Conservation (phyloP, 2,329 filamentous ascomycete species). For the Penicillium olsonii region DNA sequence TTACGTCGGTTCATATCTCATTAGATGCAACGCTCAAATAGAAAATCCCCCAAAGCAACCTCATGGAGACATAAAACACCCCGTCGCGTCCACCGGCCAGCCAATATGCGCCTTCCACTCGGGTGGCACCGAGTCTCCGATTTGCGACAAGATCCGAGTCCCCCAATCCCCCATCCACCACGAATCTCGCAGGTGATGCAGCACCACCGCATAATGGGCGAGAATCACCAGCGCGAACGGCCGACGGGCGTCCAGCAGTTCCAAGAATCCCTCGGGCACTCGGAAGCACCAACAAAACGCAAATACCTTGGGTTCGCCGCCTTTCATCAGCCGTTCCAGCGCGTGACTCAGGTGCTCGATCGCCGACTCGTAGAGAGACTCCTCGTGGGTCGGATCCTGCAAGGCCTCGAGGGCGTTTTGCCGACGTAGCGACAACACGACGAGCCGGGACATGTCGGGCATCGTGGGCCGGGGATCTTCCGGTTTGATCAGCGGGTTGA, state of each 20-base stretch:
- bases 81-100: constrained; percentile 39
- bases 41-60: constrained; percentile 3
- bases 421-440: constrained; percentile 28
- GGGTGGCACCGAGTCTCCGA: constrained; percentile 37
- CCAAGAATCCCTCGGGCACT: constrained; percentile 61
- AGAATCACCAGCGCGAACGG: constrained; percentile 47
- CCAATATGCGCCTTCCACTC: constrained; percentile 31
- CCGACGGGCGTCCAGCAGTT: constrained; percentile 37
- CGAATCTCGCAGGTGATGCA: constrained; percentile 62
- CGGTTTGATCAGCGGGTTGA: constrained; percentile 29
- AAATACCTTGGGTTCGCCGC: constrained; percentile 31
- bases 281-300: constrained; percentile 63
- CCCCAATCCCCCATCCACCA: constrained; percentile 74
- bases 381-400: constrained; percentile 28
- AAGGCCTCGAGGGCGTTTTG: constrained; percentile 26
- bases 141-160: constrained; percentile 64
- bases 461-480: constrained; percentile 28
- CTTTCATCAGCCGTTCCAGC: constrained; percentile 31
- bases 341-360: constrained; percentile 30
- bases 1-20: constrained; percentile 8
- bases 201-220: constrained; percentile 47
- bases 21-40: constrained; percentile 6
- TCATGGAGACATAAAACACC: constrained; percentile 25
- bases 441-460: constrained; percentile 37
- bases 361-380: constrained; percentile 26